These are phyloP conservation scores for Yarrowia porcina DNA, from an alignment of 805 yeast species.

Conservation along the genomic window DNA sequence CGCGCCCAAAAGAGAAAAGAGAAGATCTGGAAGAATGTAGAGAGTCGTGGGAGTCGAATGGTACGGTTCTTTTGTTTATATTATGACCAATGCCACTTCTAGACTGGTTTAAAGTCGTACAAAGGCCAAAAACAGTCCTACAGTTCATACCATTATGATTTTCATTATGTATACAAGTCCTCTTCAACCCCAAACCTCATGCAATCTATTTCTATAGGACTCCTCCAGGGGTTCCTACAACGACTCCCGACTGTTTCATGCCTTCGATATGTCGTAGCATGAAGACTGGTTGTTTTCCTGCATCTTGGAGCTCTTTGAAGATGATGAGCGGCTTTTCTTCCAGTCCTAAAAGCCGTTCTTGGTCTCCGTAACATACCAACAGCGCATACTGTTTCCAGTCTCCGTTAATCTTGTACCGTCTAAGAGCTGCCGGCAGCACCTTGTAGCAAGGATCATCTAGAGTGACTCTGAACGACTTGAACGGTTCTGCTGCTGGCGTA, in stretches of 20 bases:
- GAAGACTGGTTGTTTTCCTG: conserved; percentile 84
- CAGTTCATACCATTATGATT: no score
- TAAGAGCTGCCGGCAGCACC: conserved; percentile 83
- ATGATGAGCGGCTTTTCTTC: conserved; percentile 86
- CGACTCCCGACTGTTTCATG: conserved; percentile 27
- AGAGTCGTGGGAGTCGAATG: no score
- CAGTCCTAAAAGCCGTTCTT: conserved; percentile 74
- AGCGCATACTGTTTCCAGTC: conserved; percentile 89
- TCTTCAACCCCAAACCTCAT: no score
- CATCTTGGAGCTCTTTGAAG: conserved; percentile 78
- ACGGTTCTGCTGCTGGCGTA: conserved; percentile 51
- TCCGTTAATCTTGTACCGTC: conserved; percentile 70
- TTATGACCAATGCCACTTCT: no score
- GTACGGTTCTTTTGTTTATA: no score
- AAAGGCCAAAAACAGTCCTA: no score
- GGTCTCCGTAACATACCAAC: conserved; percentile 86
- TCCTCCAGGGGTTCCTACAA: conserved; percentile 34
- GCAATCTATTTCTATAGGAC: conserved; percentile 28
- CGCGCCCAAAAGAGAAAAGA: no score
- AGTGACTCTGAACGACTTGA: conserved; percentile 79
- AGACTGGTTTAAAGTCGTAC: no score
- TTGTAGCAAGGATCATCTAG: conserved; percentile 89
- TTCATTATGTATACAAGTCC: no score
- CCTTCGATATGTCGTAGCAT: conserved; percentile 75
- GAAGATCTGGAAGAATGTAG: no score